Base-by-base conservation (phyloP, 345 rosid genomes). In the Euphorbia lathyris region DNA sequence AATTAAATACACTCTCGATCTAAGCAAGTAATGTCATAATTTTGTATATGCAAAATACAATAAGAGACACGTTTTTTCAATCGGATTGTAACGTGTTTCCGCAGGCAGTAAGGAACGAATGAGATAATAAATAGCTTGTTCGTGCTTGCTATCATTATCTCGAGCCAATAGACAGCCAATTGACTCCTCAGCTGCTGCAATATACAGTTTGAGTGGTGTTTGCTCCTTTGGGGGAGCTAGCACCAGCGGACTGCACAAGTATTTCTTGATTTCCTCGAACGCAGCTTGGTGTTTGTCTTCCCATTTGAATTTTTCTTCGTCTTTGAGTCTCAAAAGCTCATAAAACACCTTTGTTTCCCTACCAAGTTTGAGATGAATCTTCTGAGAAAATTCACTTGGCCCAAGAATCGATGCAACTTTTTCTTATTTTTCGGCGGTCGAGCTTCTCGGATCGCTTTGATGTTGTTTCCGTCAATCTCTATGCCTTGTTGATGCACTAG, bases 301-400 rank as follows among this genome's bases (percentile, higher is more conserved):
- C 38, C 38, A 34, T 7, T 34, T 34, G 38, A 2, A 34, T 2
- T 34, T 3, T 7, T 34, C 38, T 34, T 34, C 38, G 7, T 34
- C 32, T 38, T 16, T 48, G 30, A 52, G 34, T 16, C 22, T 67
- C 7, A 38, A 34, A 7, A 57, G 25, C 0, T 12, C 16, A 6
- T 12, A 57, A 20, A 69, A 56, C 17, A 5, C 38, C 36, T 17
- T 13, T 0, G 65, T 12, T 42, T 9, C 13, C 38, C 50, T 2
- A 5, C 63, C 14, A 55, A 14, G 10, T 53, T 68, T 4, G 19
- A 36, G 19, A 68, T 68, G 19, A 68, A 55, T 11, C 63, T 20
- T 26, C 63, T 52, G 9, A 36, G 5, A n/a, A 53, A 68, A 6
- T 68, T 68, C 16, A 55, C 61, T 34, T 68, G 48, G 12, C 72